A percentile compares a stretch with the other conserved stretches of the same genome.
Conservation (phyloP, 257 asterid genomes). For the Petunia axillaris region DNA sequence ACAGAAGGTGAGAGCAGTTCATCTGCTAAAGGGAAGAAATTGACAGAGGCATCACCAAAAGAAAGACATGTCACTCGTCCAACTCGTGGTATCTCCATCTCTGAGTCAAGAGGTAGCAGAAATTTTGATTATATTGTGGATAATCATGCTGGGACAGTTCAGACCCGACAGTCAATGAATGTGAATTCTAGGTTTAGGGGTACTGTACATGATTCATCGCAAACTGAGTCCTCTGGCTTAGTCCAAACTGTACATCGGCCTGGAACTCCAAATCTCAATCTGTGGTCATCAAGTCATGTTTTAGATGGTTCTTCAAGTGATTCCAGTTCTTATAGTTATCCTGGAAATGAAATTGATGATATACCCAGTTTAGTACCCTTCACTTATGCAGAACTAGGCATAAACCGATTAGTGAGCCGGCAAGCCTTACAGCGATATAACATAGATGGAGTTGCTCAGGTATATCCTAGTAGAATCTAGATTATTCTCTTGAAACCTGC, state of each 20-base stretch:
- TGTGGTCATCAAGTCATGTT: constrained; percentile 35
- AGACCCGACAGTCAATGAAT: constrained; percentile 47
- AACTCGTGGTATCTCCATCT: constrained; percentile 46
- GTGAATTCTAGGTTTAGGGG: constrained; percentile 43
- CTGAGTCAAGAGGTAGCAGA: constrained; percentile 45
- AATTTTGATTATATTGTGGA: constrained; percentile 38
- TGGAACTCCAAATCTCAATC: constrained; percentile 38
- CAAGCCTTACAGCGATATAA: constrained; percentile 46
- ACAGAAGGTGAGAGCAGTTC: constrained; percentile 61
- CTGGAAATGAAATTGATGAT: constrained; percentile 44
- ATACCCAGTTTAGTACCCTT: constrained; percentile 35
- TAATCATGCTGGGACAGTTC: constrained; percentile 37
- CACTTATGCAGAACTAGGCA: constrained; percentile 43
- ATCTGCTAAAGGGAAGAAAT: constrained; percentile 46
- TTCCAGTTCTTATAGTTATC: constrained; percentile 47
- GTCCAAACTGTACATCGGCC: constrained; percentile 36
- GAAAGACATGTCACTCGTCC: constrained; percentile 37
- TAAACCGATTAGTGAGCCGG: constrained; percentile 38
- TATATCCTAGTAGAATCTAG: constrained; percentile 29
- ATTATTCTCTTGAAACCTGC: not conserved
- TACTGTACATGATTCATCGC: constrained; percentile 40
- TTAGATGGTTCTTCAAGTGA: constrained; percentile 49
- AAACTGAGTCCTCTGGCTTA: constrained; percentile 36
- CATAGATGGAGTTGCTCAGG: constrained; percentile 72
- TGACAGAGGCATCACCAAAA: constrained; percentile 14